Conservation (phyloP, 2,329 filamentous ascomycete genomes). For the Dichotomopilus funicola region DNA sequence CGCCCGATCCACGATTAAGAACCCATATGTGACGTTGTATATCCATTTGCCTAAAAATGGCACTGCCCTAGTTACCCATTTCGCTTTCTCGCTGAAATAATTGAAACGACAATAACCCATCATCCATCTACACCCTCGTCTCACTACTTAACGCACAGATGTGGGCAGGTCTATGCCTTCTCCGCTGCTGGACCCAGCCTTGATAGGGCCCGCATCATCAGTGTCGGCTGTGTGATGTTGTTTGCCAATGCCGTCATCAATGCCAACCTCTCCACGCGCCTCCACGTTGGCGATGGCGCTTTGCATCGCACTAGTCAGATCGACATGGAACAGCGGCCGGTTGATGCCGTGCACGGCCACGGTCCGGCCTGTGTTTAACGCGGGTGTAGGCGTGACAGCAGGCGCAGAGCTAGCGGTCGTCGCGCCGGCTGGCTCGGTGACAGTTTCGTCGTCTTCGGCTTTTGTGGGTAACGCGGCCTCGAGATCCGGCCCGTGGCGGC, state of each 20-base stretch:
- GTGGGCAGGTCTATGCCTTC: not conserved
- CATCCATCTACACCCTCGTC: not conserved
- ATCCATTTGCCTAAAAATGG: no score
- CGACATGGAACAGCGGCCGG: slow-evolving; percentile 87
- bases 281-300: slow-evolving; percentile 77
- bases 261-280: slow-evolving; percentile 32
- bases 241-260: not conserved
- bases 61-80: no score
- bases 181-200: not conserved
- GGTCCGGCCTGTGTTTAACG: slow-evolving; percentile 24
- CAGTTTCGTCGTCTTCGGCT: slow-evolving; percentile 1
- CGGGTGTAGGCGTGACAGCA: slow-evolving; percentile 16
- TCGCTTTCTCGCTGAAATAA: no score
- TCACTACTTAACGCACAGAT: not conserved
- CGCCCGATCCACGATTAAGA: no score
- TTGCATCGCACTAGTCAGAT: slow-evolving; percentile 82
- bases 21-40: no score
- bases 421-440: not conserved
- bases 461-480: slow-evolving; percentile 7
- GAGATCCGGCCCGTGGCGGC: slow-evolving; percentile 1
- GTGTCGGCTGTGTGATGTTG: not conserved
- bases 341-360: slow-evolving; percentile 81
- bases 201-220: no score
- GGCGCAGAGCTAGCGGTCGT: not conserved
- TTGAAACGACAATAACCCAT: not conserved